Base-by-base conservation (phyloP, 2,329 filamentous ascomycete species). In the Colletotrichum abscissum region DNA sequence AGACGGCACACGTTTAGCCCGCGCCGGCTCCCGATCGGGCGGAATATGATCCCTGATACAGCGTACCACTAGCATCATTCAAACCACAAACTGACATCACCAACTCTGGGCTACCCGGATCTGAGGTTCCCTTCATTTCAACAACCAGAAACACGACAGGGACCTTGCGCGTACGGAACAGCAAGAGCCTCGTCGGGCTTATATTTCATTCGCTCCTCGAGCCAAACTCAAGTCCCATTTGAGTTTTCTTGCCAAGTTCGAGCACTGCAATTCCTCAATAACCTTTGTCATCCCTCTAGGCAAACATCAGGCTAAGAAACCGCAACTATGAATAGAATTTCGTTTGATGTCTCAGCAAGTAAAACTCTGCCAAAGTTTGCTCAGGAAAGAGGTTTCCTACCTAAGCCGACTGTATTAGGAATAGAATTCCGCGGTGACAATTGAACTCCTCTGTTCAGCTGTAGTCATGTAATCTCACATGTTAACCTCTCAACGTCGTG, bases 271-370 rank as follows among this genome's bases (percentile, higher is more conserved):
- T 35, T 26, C 28, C 14, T 5, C 26, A 54, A 52, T 57, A 42
- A 42, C 24, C 56, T 58, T 62, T 56, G 54, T 33, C 38, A 42
- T 24, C 19, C 28, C 35, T 73, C 64, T 49, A 28, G 56, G 30
- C n/a, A n/a, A 58, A 33, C 26, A 66, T 56, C 22, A 62, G 71
- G 59, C 54, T 49, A 42, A 16, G 4, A 33, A 42, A 3, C 38
- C 3, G 6, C 55, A 16, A 9, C 67, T 63, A 62, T 57, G 55
- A 70, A 70, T 66, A 73, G 55, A 33, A 73, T 73, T 70, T 71
- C 56, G 24, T 30, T 71, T 62, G 56, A 65, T 57, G 71, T 71
- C 67, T 33, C 71, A 57, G 52, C 42, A 58, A 49, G 26, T n/a
- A 12, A n/a, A 11, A 19, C 14, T 24, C 12, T 49, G 19, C 19